Evolutionary conservation across 2,329 filamentous ascomycete species (phyloP), one percentile per base, ranked within the genome.

Genomic region (Xylaria sp.): DNA sequence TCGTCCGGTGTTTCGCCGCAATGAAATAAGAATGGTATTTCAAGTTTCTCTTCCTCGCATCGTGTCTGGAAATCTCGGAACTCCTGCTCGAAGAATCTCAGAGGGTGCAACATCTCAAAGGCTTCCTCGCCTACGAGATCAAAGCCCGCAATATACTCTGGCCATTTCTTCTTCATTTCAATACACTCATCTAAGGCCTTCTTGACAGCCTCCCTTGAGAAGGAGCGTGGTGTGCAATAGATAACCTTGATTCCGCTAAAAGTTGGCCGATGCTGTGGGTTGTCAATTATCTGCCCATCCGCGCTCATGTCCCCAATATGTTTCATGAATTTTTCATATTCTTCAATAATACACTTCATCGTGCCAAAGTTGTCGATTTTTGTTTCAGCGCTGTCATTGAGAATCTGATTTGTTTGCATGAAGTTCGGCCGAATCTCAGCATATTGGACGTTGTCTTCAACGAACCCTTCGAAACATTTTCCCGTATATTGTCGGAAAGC

Each of bases 11-110:
- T 92, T 79, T 94, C 91, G 27, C 91, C 91, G 69, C 91, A 92
- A 78, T 94, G 91, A 73, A 93, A 92, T 44, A 93, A 81, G 73
- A 93, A 92, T 0, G 91, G 91, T 2, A 93, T 90, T 0, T 88
- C 82, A 3, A 90, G 61, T 2, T 68, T 47, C 17, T 82, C 74
- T 3, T 72, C 64, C 38, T 78, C 72, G 73, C 86, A 88, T 7
- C 80, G 80, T 27, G 79, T 73, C 54, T 79, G 74, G 70, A 89
- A 87, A 1, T 80, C 79, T 4, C 82, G 73, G 22, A 89, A 83
- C 61, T 87, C 81, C 0, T 76, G 73, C 11, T 85, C 78, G 56
- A 83, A 84, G 69, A 84, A 83, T 59, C 78, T 82, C 11, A 86
- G 80, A 39, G 87, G 85, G 65, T 82, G 77, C 56, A 84, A 84